Evolutionary conservation across 306 rosid genomes (phyloP).

Genomic region (Quercus parvula): DNA sequence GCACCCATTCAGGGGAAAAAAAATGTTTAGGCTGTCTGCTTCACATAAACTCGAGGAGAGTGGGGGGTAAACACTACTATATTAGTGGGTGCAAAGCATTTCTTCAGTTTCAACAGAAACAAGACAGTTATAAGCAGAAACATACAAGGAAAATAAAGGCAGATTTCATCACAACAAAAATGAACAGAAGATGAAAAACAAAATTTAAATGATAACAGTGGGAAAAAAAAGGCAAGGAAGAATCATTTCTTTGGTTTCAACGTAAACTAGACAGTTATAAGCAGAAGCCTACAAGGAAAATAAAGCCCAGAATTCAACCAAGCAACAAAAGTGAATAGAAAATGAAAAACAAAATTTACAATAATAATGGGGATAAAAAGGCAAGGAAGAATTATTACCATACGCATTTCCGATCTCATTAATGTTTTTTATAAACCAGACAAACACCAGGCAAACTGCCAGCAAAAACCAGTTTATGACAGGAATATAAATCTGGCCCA

Average conservation of each 20-base stretch:
- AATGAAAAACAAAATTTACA: conserved; percentile 9
- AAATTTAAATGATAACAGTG: too few relatives aligned
- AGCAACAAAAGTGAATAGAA: background rate
- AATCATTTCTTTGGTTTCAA: background rate
- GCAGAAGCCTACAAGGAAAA: background rate
- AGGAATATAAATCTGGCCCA: conserved; percentile 99
- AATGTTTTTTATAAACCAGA: conserved; percentile 75
- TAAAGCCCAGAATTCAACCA: background rate
- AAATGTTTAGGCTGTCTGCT: background rate
- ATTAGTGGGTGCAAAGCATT: background rate
- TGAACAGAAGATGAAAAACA: too few relatives aligned
- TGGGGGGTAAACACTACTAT: background rate
- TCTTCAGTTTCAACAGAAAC: background rate
- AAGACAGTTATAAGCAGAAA: background rate
- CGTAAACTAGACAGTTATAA: background rate
- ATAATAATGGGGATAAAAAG: conserved; percentile 14
- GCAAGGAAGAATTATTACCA: conserved; percentile 46
- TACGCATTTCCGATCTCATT: conserved; percentile 98
- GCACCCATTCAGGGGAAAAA: background rate
- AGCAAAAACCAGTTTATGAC: conserved; percentile 92
- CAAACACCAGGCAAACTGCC: conserved; percentile 69
- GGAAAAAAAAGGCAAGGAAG: too few relatives aligned
- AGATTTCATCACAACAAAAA: too few relatives aligned
- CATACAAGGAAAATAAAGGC: too few relatives aligned
- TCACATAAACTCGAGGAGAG: background rate